Evolutionary conservation across 148 eudicot genomes (phyloP).

Genomic region (Silene latifolia): DNA sequence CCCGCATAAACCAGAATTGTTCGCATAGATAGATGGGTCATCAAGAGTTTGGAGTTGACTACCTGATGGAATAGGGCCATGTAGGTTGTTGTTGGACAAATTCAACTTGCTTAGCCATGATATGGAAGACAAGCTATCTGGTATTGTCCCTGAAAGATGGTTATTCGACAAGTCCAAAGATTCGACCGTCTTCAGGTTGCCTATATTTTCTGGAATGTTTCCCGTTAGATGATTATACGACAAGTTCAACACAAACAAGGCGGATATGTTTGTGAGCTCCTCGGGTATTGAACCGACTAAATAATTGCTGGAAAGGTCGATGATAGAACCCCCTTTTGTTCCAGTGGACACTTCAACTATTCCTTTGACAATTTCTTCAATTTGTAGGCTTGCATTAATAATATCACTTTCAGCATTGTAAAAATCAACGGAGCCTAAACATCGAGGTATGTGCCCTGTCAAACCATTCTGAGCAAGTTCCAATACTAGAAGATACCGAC

Average conservation of each 20-base stretch:
- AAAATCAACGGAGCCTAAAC: conserved; percentile 3
- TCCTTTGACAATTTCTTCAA: conserved; percentile 2
- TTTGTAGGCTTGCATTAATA: too few species aligned
- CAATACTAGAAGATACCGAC: background rate
- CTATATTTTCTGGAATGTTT: too few species aligned
- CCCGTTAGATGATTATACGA: too few species aligned
- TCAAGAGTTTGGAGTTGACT: conserved; percentile 27
- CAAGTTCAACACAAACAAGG: too few species aligned
- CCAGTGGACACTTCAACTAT: background rate
- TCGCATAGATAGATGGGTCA: conserved; percentile 30
- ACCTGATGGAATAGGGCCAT: conserved; percentile 30
- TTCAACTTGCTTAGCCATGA: conserved; percentile 10
- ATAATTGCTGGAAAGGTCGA: conserved; percentile 41
- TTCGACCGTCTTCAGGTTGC: background rate
- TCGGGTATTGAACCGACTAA: too few species aligned
- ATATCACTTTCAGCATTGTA: too few species aligned
- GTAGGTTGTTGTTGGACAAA: conserved; percentile 26
- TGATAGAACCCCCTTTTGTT: background rate
- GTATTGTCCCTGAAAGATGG: conserved; percentile 25
- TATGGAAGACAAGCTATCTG: conserved; percentile 18
- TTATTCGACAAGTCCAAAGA: conserved; percentile 28
- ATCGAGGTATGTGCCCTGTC: background rate
- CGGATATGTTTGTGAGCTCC: too few species aligned
- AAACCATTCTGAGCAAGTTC: background rate
- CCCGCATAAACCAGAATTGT: conserved; percentile 42